Evolutionary conservation across 371 early-diverging fungal species (phyloP).

Genomic region (Mortierella sp.): DNA sequence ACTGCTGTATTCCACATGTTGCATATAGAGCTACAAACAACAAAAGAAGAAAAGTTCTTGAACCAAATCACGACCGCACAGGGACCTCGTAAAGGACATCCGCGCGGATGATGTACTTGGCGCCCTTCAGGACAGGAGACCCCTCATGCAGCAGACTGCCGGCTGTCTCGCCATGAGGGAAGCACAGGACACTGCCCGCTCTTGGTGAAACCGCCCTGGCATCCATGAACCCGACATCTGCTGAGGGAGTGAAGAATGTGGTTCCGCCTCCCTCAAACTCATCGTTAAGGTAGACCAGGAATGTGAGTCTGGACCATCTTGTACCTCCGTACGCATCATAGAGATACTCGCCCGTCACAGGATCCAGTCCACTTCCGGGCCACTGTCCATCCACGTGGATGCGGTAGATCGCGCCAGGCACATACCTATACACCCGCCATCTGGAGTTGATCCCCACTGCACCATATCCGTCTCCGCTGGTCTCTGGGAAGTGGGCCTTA

Average conservation of each 20-base stretch:
- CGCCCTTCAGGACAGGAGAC: conserved; percentile 59
- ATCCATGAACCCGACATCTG: conserved; percentile 60
- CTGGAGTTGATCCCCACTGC: conserved; percentile 65
- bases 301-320: conserved; percentile 63
- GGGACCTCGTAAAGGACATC: conserved; percentile 65
- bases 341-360: conserved; percentile 58
- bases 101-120: conserved; percentile 67
- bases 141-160: conserved; percentile 69
- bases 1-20: no score
- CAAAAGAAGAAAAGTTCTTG: background rate
- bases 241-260: conserved; percentile 59
- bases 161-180: conserved; percentile 66
- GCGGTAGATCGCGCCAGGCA: conserved; percentile 66
- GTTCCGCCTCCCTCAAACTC: conserved; percentile 71
- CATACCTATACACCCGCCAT: conserved; percentile 67
- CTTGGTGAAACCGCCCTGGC: conserved; percentile 59
- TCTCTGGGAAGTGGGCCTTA: conserved; percentile 56
- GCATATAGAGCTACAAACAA: background rate
- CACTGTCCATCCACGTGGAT: conserved; percentile 69
- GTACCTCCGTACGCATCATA: conserved; percentile 60
- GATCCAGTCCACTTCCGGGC: conserved; percentile 64
- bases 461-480: conserved; percentile 45
- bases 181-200: conserved; percentile 64
- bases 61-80: conserved; percentile 16
- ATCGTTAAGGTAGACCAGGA: conserved; percentile 69